These are phyloP conservation scores for Aspergillus latus DNA, from an alignment of 2,329 filamentous ascomycete species.

Conservation along the genomic window DNA sequence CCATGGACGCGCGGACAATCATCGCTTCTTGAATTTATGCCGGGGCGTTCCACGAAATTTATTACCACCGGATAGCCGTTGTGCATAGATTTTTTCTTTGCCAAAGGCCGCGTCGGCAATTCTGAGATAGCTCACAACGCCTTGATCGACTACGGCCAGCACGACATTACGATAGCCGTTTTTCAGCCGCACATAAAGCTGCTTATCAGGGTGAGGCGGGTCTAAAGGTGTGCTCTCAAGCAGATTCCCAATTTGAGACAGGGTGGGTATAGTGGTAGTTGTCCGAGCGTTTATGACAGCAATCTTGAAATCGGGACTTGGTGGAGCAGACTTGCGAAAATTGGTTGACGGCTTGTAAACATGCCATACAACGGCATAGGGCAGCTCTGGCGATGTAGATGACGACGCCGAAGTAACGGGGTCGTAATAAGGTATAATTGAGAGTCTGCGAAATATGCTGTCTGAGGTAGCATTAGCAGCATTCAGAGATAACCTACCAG, in stretches of 20 bases:
- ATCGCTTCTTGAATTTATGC: conserved; percentile 35
- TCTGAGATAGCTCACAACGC: conserved; percentile 82
- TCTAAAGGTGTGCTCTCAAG: conserved; percentile 72
- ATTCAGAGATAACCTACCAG: background rate
- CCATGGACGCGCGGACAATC: conserved; percentile 6
- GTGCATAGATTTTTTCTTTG: conserved; percentile 68
- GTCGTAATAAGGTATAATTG: conserved; percentile 70
- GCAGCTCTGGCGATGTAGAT: conserved; percentile 39
- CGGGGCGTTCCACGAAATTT: conserved; percentile 32
- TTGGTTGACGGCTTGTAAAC: conserved; percentile 72
- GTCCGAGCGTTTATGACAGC: conserved; percentile 76
- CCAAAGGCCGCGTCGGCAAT: conserved; percentile 79
- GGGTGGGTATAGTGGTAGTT: conserved; percentile 65
- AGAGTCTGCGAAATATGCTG: conserved; percentile 73
- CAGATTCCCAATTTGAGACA: conserved; percentile 69
- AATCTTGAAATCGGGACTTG: conserved; percentile 78
- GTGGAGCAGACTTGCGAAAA: conserved; percentile 78
- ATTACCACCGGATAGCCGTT: conserved; percentile 27
- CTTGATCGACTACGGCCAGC: conserved; percentile 84
- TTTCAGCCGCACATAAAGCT: conserved; percentile 75
- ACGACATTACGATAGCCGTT: conserved; percentile 82
- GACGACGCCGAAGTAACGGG: conserved; percentile 43
- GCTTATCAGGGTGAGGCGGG: conserved; percentile 54
- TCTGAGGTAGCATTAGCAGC: conserved; percentile 48
- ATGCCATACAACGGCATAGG: conserved; percentile 74